Evolutionary conservation across 2,329 filamentous ascomycete species (phyloP), one percentile per base, ranked within the genome.

Genomic region (Calonectria ilicicola): DNA sequence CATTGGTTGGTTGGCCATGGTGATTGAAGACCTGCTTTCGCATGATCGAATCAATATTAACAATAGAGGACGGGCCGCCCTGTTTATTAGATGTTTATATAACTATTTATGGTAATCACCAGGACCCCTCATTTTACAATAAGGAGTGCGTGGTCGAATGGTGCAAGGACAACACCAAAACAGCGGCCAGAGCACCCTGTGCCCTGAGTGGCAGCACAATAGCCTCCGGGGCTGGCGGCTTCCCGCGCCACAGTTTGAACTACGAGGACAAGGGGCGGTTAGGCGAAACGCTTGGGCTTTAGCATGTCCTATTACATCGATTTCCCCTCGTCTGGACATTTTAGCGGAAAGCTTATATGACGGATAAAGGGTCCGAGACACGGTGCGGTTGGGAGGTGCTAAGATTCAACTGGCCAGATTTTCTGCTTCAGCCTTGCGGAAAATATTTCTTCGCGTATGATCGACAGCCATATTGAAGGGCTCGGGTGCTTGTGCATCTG

Each of bases 311-410:
- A 21, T 21, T 38, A 21, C 21, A 14, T 60, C 38, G 35, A 2
- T 40, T 35, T 8, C 14, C 23, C 38, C 14, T 17, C 23, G 53
- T n/a, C 21, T 60, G 38, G 32, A 60, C 35, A 17, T 38, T 60
- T 60, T 60, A 60, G 53, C 53, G 38, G n/a, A 60, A 60, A 60
- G 53, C 21, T 60, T 19, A 40, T 60, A 40, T 60, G 12, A 32
- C 21, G 17, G 23, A 23, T 35, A 5, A 35, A 21, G 53, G 53
- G 53, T 60, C 53, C 23, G 53, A 40, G 53, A 26, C 53, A 17
- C 53, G 35, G 12, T 17, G 19, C 53, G 6, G 15, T 9, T 19
- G n/a, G 9, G 23, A 40, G 21, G 15, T 26, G n/a, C 21, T 23
- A 40, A 9, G 5, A 60, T 27, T 32, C 14, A 21, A 23, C 21